These are phyloP conservation scores for Talaromyces proteolyticus DNA, from an alignment of 495 filamentous ascomycete genomes.

Conservation along the genomic window DNA sequence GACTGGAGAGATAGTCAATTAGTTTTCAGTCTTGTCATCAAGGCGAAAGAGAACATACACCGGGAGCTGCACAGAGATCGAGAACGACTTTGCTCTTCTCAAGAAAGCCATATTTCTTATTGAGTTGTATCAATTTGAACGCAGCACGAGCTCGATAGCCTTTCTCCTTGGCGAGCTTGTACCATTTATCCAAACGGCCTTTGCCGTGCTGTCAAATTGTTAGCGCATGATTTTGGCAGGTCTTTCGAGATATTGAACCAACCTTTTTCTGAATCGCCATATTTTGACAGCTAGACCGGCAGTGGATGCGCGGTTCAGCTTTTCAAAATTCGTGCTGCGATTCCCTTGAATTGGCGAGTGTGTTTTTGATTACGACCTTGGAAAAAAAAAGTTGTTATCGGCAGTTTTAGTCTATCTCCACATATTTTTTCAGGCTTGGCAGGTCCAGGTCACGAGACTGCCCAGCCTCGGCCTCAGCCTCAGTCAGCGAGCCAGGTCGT, in stretches of 20 bases:
- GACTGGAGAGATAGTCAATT: conserved; percentile 41
- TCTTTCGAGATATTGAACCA: not conserved
- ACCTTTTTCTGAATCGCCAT: conserved; percentile 99
- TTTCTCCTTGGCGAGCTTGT: conserved; percentile 94
- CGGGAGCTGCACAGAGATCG: conserved; percentile 95
- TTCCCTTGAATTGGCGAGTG: too few relatives aligned
- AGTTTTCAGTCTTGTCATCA: not conserved
- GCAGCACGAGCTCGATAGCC: conserved; percentile 94
- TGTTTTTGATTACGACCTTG: too few relatives aligned
- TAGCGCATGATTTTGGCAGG: not conserved
- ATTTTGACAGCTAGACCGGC: not conserved
- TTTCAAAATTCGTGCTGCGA: not conserved
- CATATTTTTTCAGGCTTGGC: not conserved
- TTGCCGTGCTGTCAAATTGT: conserved; percentile 67
- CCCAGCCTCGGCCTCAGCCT: not conserved
- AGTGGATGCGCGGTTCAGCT: not conserved
- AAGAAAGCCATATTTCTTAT: conserved; percentile 97
- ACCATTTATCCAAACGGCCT: conserved; percentile 98
- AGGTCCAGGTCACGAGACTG: not conserved
- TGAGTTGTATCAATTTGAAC: conserved; percentile 97
- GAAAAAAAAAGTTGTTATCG: conserved; percentile 8
- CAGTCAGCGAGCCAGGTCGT: not conserved
- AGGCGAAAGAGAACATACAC: conserved; percentile 50
- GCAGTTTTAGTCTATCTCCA: not conserved
- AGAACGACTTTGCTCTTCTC: conserved; percentile 93